A percentile compares a stretch with the other conserved stretches of the same genome.
These are phyloP conservation scores for Helotiales sp. DNA, from an alignment of 2,329 filamentous ascomycete species.

Conservation along the genomic window DNA sequence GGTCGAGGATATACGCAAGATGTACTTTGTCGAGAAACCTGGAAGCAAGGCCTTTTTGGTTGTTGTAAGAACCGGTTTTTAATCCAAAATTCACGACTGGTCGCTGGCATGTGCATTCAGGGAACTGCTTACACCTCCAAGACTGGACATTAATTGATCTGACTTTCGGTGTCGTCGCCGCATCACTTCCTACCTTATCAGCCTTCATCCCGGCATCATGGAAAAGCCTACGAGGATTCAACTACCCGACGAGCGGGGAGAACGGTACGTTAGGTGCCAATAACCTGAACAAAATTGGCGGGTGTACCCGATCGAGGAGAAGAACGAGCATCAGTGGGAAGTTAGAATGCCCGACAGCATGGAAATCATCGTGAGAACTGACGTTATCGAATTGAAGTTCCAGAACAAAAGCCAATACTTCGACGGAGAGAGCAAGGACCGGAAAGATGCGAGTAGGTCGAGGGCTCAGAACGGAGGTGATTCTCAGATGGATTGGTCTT, in stretches of 20 bases:
- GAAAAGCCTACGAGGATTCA: constrained; percentile 17
- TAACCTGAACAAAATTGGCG: constrained; percentile 1
- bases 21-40: constrained; percentile 52
- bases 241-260: not conserved
- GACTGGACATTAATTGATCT: constrained; percentile 45
- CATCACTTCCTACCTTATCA: constrained; percentile 45
- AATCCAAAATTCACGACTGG: too few relatives aligned
- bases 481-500: not conserved
- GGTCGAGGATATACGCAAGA: constrained; percentile 48
- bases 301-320: constrained; percentile 10
- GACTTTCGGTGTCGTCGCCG: constrained; percentile 42
- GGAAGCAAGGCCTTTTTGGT: constrained; percentile 51
- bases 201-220: constrained; percentile 31
- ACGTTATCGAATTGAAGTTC: constrained; percentile 28
- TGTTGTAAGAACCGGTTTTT: too few relatives aligned
- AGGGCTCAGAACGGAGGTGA: not conserved
- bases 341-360: constrained; percentile 21
- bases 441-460: not conserved
- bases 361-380: constrained; percentile 31
- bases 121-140: constrained; percentile 40
- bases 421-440: not conserved
- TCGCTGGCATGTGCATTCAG: too few relatives aligned
- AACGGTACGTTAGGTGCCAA: not conserved
- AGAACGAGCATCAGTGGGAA: constrained; percentile 18
- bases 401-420: constrained; percentile 18